Evolutionary conservation across 169 alveolate species (phyloP).

Genomic region (Plasmodium gaboni): DNA sequence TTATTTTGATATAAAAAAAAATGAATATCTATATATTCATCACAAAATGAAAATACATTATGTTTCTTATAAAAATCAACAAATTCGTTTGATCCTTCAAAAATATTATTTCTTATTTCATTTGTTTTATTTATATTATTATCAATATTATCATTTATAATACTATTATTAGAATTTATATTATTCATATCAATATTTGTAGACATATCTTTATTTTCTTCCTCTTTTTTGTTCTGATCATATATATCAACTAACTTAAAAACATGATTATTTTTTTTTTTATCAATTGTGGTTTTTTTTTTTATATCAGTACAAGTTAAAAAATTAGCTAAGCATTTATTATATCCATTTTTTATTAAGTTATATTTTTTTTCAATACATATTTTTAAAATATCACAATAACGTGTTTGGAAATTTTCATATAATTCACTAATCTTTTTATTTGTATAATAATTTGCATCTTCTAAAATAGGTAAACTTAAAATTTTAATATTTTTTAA

Average conservation of each 20-base stretch:
- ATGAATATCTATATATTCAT: constrained; percentile 48
- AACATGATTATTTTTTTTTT: constrained; percentile 33
- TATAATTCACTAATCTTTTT: constrained; percentile 51
- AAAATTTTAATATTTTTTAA: constrained; percentile 62
- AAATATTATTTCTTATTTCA: constrained; percentile 8
- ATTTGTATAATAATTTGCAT: constrained; percentile 39
- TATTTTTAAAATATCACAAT: constrained; percentile 55
- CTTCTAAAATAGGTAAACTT: constrained; percentile 31
- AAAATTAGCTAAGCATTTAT: constrained; percentile 47
- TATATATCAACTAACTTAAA: background rate
- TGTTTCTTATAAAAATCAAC: constrained; percentile 57
- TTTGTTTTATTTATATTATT: constrained; percentile 11
- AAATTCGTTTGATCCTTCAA: background rate
- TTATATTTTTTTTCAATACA: constrained; percentile 65
- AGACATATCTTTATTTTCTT: background rate
- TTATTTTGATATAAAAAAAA: constrained; percentile 44
- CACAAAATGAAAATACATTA: constrained; percentile 48
- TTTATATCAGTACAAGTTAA: constrained; percentile 30
- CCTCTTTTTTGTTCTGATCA: background rate
- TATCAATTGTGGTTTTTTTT: constrained; percentile 21
- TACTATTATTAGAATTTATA: background rate
- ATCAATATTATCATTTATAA: background rate
- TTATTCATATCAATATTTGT: background rate
- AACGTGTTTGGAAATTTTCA: constrained; percentile 61
- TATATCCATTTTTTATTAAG: constrained; percentile 44